Evolutionary conservation across 2,329 filamentous ascomycete genomes (phyloP).

Genomic region (Neofusicoccum sp.): DNA sequence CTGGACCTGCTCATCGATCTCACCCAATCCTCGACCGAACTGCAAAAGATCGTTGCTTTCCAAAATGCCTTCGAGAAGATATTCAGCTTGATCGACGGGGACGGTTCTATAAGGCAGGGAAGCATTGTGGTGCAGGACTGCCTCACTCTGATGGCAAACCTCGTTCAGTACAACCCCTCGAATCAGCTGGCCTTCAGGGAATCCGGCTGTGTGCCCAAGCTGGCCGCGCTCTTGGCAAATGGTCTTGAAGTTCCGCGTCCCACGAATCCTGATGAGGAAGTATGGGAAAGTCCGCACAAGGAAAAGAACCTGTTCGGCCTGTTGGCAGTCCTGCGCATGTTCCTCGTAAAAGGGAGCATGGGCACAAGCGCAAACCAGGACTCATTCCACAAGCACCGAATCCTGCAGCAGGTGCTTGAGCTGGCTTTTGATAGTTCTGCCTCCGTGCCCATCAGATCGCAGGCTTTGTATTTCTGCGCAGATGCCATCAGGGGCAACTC

Average conservation of each 20-base stretch:
- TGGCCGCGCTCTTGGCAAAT: slow-evolving; percentile 67
- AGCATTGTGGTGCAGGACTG: slow-evolving; percentile 90
- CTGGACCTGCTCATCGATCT: slow-evolving; percentile 84
- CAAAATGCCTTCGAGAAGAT: slow-evolving; percentile 88
- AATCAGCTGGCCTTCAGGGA: slow-evolving; percentile 95
- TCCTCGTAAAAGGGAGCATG: slow-evolving; percentile 75
- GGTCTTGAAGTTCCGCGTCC: slow-evolving; percentile 48
- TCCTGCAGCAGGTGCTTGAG: slow-evolving; percentile 75
- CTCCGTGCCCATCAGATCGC: slow-evolving; percentile 72
- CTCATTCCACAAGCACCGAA: slow-evolving; percentile 79
- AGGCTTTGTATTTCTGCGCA: slow-evolving; percentile 80
- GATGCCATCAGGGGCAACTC: slow-evolving; percentile 83
- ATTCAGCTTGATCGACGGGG: slow-evolving; percentile 76
- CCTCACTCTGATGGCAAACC: slow-evolving; percentile 83
- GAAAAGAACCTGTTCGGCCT: slow-evolving; percentile 92
- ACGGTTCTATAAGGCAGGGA: slow-evolving; percentile 79
- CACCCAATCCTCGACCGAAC: slow-evolving; percentile 79
- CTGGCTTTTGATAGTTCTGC: slow-evolving; percentile 75
- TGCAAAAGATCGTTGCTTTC: slow-evolving; percentile 94
- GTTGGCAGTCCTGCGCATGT: slow-evolving; percentile 80
- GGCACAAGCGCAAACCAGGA: slow-evolving; percentile 81
- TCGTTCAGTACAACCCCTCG: slow-evolving; percentile 80
- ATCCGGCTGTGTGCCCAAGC: slow-evolving; percentile 73
- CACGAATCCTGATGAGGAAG: slow-evolving; percentile 60
- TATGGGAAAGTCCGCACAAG: slow-evolving; percentile 73